phyloP scores from a whole-genome alignment of 345 rosid species.

The Salix purpurea region DNA sequence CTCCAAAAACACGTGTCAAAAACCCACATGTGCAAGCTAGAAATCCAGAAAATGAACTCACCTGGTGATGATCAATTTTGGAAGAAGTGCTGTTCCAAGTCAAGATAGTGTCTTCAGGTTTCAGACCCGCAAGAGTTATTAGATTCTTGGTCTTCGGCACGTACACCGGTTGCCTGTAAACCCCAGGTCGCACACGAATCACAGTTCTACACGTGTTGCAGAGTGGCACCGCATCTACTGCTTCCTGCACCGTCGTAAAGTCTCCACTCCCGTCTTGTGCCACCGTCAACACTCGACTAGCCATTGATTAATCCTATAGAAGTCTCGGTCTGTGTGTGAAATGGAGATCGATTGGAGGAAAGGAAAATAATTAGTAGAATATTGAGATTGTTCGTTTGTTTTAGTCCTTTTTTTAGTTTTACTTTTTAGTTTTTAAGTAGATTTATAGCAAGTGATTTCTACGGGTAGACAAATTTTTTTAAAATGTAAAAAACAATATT shows the following conservation, averaged over 20 bases:
- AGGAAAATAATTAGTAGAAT: no score
- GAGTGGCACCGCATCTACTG: conserved; percentile 73
- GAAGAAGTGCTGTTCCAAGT: conserved; percentile 88
- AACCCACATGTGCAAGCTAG: background rate
- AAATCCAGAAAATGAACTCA: background rate
- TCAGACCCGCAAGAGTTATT: no score
- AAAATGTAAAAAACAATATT: no score
- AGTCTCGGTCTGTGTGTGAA: background rate
- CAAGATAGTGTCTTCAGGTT: conserved; percentile 21
- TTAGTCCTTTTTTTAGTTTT: background rate
- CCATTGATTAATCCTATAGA: conserved; percentile 26
- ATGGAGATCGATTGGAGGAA: background rate
- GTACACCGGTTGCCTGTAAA: conserved; percentile 76
- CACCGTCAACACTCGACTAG: conserved; percentile 44
- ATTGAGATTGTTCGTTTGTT: background rate
- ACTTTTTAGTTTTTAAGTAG: background rate
- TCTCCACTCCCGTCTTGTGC: conserved; percentile 66
- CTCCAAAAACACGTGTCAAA: background rate
- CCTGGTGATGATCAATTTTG: conserved; percentile 89
- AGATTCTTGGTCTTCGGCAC: conserved; percentile 23
- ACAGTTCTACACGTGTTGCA: conserved; percentile 66
- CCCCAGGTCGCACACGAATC: conserved; percentile 71
- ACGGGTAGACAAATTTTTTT: no score
- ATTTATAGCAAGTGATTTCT: no score
- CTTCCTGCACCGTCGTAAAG: conserved; percentile 75